Base-by-base conservation (phyloP, 768 basidiomycete species). In the Boletellus sp. region DNA sequence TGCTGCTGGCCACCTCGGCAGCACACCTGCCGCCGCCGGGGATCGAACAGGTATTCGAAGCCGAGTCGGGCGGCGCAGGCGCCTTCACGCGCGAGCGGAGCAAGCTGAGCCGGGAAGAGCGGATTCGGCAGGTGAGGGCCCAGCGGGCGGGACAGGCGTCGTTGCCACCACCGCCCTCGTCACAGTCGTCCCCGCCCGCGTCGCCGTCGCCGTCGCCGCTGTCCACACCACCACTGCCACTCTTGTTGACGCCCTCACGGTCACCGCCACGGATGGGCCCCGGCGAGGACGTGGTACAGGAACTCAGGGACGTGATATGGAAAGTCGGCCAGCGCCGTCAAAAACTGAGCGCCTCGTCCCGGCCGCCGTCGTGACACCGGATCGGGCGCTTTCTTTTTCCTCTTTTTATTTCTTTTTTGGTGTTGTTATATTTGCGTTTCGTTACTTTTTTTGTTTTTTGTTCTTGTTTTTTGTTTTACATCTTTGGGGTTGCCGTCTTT, bases 241-340 rank as follows among this genome's bases (percentile, higher is more conserved):
- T 23, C 6, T 16, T 40, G 23, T 41, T 23, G 40, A 24, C 28
- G 11, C 28, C 28, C 3, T 11, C 28, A 11, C 28, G 28, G 3
- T 28, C 9, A 28, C 28, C 28, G 28, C 28, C 28, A 28, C 28
- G 28, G 49, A 84, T 84, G 84, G 87, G 85, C 0, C 87, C 85
- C 7, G 80, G 81, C 4, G 84, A 82, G 1, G 89, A 90, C 53
- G 87, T 91, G 32, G 87, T 91, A 6, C 82, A 88, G 63, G 89
- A 91, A 65, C 71, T 91, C 54, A 88, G 86, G 65, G 89, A 90
- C 57, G 88, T 91, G 11, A 91, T 91, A 26, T 88, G 85, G 86
- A 85, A 89, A 64, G 89, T 91, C 9, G 79, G 87, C 28, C 85
- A 90, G 68, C 74, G 76, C 59, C 73, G 82, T 28, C 28, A 28